Evolutionary conservation across 2,329 filamentous ascomycete species (phyloP).

Genomic region (Diaporthe vaccinii): DNA sequence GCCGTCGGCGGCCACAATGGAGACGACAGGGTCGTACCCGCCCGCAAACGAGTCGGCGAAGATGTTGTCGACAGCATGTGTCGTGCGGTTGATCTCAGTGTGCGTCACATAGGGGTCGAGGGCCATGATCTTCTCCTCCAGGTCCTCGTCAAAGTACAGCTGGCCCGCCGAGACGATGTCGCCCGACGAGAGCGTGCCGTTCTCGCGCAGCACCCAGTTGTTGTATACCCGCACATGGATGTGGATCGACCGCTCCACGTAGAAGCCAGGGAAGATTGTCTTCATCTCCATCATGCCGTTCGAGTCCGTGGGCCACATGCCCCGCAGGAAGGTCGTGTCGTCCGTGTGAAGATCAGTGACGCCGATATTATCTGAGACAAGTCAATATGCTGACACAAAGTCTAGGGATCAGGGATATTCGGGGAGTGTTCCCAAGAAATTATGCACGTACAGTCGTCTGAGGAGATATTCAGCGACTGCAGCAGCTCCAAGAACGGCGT

Average conservation of each 20-base stretch:
- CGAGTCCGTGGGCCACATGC: conserved; percentile 32
- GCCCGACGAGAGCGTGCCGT: conserved; percentile 32
- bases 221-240: conserved; percentile 30
- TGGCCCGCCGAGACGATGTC: conserved; percentile 27
- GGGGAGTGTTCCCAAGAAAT: not conserved
- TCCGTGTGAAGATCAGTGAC: conserved; percentile 35
- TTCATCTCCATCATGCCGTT: conserved; percentile 36
- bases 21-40: conserved; percentile 34
- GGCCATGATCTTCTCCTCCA: conserved; percentile 30
- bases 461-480: conserved; percentile 22
- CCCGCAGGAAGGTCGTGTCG: conserved; percentile 32
- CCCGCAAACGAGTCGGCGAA: conserved; percentile 16
- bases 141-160: conserved; percentile 30
- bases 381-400: not conserved
- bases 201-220: conserved; percentile 23
- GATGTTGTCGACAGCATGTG: conserved; percentile 26
- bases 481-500: conserved; percentile 18
- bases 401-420: not conserved
- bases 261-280: conserved; percentile 33
- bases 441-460: not conserved
- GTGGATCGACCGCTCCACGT: conserved; percentile 27
- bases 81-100: conserved; percentile 36
- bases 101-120: conserved; percentile 26
- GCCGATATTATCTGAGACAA: conserved; percentile 13
- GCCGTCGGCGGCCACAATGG: conserved; percentile 27